Evolutionary conservation across 257 asterid genomes (phyloP), one percentile per base, ranked within the genome.

Genomic region (Leptodermis oblonga): DNA sequence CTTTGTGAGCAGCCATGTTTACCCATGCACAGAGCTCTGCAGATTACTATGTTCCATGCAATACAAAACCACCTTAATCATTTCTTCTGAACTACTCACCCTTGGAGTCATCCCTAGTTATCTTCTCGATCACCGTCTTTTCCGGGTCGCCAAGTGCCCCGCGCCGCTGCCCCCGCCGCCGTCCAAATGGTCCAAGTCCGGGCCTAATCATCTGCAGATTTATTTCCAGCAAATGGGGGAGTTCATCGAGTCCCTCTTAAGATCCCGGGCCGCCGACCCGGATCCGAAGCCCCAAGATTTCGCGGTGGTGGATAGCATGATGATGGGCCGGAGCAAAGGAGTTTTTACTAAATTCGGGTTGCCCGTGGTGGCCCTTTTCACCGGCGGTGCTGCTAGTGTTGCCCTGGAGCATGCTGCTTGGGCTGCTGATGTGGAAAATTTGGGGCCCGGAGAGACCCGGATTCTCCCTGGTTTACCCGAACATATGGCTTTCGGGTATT

Each of bases 341-440:
- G 77, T 76, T 2, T 90, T 90, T 73, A 62, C 14, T 55, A 83
- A 59, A 51, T 80, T 72, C 22, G 65, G 71, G 0, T 33, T 86
- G 15, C 96, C 92, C 3, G 33, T 76, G 12, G 90, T 75, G 0
- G 60, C 79, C 0, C 78, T 90, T 74, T 78, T 86, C 73, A 76
- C 92, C 11, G 83, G 82, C 8, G 89, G 87, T 7, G 91, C 90
- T 18, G 75, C 82, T 18, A 66, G 82, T 8, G 45, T 84, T 9
- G 95, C 95, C 4, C 67, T 87, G 81, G 90, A 81, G 74, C 58
- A 81, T 26, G 90, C 90, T 0, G 84, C 86, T 0, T 87, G 90
- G 96, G 84, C 80, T 56, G 82, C 79, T 0, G 77, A 76, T 7
- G 87, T 71, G 0, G 88, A 82, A 0, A 77, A 79, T 13, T 45